phyloP scores from a whole-genome alignment of 345 rosid species.

The Heritiera fomes region DNA sequence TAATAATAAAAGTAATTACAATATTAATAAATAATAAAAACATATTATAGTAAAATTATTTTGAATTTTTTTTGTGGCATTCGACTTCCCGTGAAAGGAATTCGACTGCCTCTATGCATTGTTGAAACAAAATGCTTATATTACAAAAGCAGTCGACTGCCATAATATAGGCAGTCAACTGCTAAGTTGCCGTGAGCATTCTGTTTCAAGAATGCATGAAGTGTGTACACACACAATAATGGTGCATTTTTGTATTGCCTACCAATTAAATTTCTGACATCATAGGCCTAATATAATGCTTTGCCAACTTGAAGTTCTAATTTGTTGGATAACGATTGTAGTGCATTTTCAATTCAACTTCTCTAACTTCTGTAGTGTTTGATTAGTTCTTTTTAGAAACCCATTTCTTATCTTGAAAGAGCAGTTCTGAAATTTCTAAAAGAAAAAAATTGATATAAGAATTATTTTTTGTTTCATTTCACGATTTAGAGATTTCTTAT shows the following conservation, averaged over 20 bases:
- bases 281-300: neutral
- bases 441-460: neutral
- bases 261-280: neutral
- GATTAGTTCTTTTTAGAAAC: neutral
- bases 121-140: too few relatives aligned
- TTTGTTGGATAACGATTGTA: constrained; percentile 4
- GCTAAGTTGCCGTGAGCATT: too few relatives aligned
- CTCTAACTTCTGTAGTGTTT: neutral
- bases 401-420: constrained; percentile 5
- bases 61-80: too few relatives aligned
- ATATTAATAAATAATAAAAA: too few relatives aligned
- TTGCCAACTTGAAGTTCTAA: neutral
- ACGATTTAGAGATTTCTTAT: neutral
- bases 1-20: too few relatives aligned
- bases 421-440: neutral
- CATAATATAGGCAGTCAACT: too few relatives aligned
- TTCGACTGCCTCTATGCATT: too few relatives aligned
- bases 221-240: too few relatives aligned
- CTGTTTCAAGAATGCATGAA: neutral
- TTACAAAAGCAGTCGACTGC: too few relatives aligned
- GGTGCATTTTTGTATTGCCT: neutral
- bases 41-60: too few relatives aligned
- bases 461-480: neutral
- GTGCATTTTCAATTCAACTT: neutral
- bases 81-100: too few relatives aligned